Conservation (phyloP, 2,329 filamentous ascomycete genomes). For the Colletotrichum tabaci region DNA sequence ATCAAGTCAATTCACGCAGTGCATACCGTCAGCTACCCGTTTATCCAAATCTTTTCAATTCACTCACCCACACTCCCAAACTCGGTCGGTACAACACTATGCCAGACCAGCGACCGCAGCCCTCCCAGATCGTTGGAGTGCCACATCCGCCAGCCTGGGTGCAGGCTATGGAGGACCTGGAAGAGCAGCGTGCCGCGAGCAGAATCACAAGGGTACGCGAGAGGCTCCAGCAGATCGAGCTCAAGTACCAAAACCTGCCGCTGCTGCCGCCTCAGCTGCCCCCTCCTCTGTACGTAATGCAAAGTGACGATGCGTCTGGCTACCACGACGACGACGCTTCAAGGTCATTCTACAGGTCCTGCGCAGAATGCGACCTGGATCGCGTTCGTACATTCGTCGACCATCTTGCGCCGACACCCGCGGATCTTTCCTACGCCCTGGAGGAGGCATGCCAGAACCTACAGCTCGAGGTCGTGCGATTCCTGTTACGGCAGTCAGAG, state of each 20-base stretch:
- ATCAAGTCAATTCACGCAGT: neutral
- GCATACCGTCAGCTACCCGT: neutral
- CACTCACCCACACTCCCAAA: neutral
- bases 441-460: conserved; percentile 25
- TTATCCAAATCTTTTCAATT: neutral
- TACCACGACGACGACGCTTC: conserved; percentile 16
- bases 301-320: conserved; percentile 4
- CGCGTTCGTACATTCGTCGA: conserved; percentile 14
- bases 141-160: conserved; percentile 12
- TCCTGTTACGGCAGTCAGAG: conserved; percentile 9
- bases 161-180: conserved; percentile 5
- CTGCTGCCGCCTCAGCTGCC: conserved; percentile 20
- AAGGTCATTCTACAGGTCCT: conserved; percentile 18
- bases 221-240: neutral
- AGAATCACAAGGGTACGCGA: neutral
- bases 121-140: neutral
- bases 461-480: conserved; percentile 12
- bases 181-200: neutral
- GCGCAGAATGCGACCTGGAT: conserved; percentile 13
- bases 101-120: conserved; percentile 6
- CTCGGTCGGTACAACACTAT: conserved; percentile 1
- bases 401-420: conserved; percentile 4
- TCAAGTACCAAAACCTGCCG: neutral
- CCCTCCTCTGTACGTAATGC: conserved; percentile 19
- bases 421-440: conserved; percentile 23